These are phyloP conservation scores for Alternaria consortialis DNA, from an alignment of 2,329 filamentous ascomycete genomes.

Conservation along the genomic window DNA sequence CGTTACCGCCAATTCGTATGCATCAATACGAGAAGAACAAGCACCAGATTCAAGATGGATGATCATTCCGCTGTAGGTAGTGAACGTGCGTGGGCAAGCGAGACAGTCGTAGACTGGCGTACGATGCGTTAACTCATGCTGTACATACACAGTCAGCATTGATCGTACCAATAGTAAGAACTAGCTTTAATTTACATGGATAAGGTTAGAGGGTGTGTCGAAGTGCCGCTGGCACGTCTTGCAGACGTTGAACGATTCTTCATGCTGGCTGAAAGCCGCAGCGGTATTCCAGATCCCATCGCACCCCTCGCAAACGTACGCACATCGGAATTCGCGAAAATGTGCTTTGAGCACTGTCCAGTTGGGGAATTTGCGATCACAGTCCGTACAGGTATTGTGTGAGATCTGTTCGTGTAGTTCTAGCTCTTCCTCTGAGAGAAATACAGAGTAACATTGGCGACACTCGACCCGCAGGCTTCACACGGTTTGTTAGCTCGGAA, in stretches of 20 bases:
- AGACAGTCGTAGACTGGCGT: slow-evolving; percentile 3
- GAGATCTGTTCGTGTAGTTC: background rate
- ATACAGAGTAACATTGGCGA: background rate
- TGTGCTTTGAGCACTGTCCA: background rate
- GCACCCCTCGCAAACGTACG: background rate
- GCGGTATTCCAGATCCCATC: background rate
- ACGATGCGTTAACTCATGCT: background rate
- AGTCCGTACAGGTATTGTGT: background rate
- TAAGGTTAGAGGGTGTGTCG: background rate
- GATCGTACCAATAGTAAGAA: background rate
- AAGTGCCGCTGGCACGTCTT: background rate
- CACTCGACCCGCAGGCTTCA: background rate
- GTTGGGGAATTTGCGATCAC: background rate
- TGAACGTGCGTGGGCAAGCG: slow-evolving; percentile 16
- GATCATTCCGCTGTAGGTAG: slow-evolving; percentile 22
- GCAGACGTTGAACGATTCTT: background rate
- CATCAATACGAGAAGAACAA: slow-evolving; percentile 7
- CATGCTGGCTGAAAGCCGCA: background rate
- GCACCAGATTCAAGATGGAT: slow-evolving; percentile 18
- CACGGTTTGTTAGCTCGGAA: background rate
- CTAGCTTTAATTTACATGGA: background rate
- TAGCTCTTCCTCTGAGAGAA: background rate
- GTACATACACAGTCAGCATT: background rate
- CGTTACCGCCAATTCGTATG: slow-evolving; percentile 22
- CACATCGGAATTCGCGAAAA: background rate